Conservation (phyloP, 2,329 filamentous ascomycete species). For the Orbilia javanica region DNA sequence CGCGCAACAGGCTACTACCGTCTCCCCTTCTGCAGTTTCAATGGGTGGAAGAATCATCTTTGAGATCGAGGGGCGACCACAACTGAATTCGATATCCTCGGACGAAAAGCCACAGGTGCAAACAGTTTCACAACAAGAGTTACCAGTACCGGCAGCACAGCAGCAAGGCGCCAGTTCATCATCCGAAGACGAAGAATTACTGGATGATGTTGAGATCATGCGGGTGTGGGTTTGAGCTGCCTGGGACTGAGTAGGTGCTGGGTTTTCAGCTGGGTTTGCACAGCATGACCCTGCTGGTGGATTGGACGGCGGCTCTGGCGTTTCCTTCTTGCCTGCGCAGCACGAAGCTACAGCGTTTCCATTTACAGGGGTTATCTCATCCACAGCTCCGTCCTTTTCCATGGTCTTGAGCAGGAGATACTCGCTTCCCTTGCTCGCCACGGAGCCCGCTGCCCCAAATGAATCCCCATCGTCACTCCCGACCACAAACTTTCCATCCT, state of each 20-base stretch:
- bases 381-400: slow-evolving; percentile 4
- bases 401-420: slow-evolving; percentile 23
- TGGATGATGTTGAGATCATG: slow-evolving; percentile 15
- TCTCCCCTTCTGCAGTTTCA: slow-evolving; percentile 43
- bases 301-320: neutral
- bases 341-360: slow-evolving; percentile 1
- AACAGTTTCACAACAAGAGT: slow-evolving; percentile 48
- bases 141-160: slow-evolving; percentile 21
- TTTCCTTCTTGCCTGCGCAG: slow-evolving; percentile 1
- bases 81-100: slow-evolving; percentile 42
- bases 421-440: slow-evolving; percentile 35
- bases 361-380: slow-evolving; percentile 43
- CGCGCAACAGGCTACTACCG: slow-evolving; percentile 44
- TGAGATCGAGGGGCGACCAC: slow-evolving; percentile 36
- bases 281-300: neutral
- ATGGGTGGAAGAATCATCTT: slow-evolving; percentile 45
- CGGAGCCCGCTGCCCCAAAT: neutral
- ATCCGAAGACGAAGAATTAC: neutral
- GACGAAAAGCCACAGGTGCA: slow-evolving; percentile 55
- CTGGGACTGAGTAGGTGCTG: neutral
- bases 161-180: slow-evolving; percentile 28
- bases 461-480: slow-evolving; percentile 22
- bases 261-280: neutral
- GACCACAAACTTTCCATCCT: slow-evolving; percentile 27
- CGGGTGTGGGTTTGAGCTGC: slow-evolving; percentile 18